A percentile compares a stretch with the other conserved stretches of the same genome.
Evolutionary conservation across 257 asterid genomes (phyloP).

Genomic region (Gardenia jasminoides): DNA sequence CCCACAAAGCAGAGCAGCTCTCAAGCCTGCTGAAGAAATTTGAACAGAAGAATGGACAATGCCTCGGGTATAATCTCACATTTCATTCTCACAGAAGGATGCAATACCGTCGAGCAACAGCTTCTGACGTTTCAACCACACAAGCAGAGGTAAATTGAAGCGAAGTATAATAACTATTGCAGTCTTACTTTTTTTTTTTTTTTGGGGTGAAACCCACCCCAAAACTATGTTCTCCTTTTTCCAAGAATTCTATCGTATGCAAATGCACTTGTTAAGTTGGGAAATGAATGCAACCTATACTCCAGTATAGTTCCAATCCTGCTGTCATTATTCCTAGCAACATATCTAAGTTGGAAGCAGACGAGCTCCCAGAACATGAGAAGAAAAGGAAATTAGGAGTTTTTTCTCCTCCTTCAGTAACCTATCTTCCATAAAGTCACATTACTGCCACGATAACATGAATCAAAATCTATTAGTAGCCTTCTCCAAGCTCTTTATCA

Average conservation of each 20-base stretch:
- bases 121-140: slow-evolving; percentile 3
- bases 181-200: too few relatives aligned
- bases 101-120: slow-evolving; percentile 13
- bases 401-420: not conserved
- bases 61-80: not conserved
- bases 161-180: not conserved
- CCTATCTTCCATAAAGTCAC: not conserved
- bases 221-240: too few relatives aligned
- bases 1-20: slow-evolving; percentile 2
- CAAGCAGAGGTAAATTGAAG: slow-evolving; percentile 18
- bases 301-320: not conserved
- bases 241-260: not conserved
- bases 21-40: slow-evolving; percentile 12
- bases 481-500: not conserved
- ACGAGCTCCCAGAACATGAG: not conserved
- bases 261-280: not conserved
- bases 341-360: not conserved
- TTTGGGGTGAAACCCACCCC: too few relatives aligned
- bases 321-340: not conserved
- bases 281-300: not conserved
- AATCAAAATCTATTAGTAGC: not conserved
- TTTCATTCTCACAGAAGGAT: not conserved
- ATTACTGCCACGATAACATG: not conserved
- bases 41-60: not conserved
- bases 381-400: not conserved